Conservation (phyloP, 2,329 filamentous ascomycete species). For the Hirsutella rhossiliensis region DNA sequence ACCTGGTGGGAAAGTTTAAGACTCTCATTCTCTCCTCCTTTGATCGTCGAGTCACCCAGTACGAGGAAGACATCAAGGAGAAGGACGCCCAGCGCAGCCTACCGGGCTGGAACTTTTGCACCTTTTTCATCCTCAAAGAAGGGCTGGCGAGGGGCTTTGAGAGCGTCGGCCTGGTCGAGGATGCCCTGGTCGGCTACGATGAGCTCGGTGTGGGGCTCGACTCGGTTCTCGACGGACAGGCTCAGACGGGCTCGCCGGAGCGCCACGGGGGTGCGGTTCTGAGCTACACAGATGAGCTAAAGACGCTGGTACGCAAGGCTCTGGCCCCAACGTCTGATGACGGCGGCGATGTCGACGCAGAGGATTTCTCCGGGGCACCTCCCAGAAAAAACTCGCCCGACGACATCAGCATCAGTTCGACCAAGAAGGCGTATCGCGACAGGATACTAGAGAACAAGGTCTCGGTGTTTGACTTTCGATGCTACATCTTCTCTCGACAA, state of each 20-base stretch:
- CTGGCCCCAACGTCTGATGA: conserved; percentile 24
- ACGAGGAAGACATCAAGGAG: conserved; percentile 94
- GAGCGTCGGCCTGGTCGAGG: conserved; percentile 89
- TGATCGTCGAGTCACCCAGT: conserved; percentile 80
- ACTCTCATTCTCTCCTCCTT: conserved; percentile 79
- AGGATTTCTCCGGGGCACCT: conserved; percentile 33
- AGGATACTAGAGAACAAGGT: conserved; percentile 91
- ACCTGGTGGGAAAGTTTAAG: conserved; percentile 79
- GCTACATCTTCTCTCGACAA: conserved; percentile 87
- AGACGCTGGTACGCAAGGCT: conserved; percentile 41
- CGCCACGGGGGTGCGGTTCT: conserved; percentile 64
- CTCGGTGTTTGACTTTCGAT: conserved; percentile 88
- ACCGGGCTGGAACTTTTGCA: conserved; percentile 98
- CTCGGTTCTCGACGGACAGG: conserved; percentile 65
- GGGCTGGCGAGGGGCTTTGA: conserved; percentile 89
- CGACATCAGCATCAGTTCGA: conserved; percentile 49
- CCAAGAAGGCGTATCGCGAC: conserved; percentile 75
- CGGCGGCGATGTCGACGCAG: conserved; percentile 25
- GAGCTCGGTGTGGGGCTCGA: conserved; percentile 85
- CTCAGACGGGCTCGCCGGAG: conserved; percentile 42
- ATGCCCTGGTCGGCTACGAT: conserved; percentile 89
- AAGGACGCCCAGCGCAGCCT: conserved; percentile 77
- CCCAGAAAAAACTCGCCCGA: conserved; percentile 27
- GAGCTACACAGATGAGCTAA: conserved; percentile 61
- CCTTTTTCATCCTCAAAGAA: conserved; percentile 96